phyloP scores from a whole-genome alignment of 305 asterid genomes.

The Fraxinus albicans region DNA sequence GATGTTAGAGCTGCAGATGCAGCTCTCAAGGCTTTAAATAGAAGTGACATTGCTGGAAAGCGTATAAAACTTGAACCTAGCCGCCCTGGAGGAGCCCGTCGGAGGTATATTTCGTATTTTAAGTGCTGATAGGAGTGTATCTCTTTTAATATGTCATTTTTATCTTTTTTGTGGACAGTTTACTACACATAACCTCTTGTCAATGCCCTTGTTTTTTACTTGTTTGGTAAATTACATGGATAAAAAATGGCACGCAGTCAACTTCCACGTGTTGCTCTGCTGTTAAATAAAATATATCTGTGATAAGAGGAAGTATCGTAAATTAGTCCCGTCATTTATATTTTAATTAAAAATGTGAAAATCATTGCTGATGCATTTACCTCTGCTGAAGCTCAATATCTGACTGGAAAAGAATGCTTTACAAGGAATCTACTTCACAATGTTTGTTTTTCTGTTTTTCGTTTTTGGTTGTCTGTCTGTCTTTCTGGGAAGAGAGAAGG shows the following conservation, averaged over 20 bases:
- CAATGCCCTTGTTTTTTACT: neutral
- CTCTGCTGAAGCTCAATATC: neutral
- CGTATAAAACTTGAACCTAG: slow-evolving; percentile 97
- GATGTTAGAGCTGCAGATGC: slow-evolving; percentile 98
- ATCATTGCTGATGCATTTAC: neutral
- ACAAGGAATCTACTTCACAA: neutral
- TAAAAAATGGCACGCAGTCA: neutral
- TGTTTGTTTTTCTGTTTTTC: neutral
- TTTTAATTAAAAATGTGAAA: neutral
- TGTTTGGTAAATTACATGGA: neutral
- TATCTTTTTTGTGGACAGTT: neutral
- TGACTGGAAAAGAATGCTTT: neutral
- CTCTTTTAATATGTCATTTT: slow-evolving; percentile 12
- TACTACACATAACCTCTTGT: neutral
- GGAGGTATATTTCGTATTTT: slow-evolving; percentile 50
- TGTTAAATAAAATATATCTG: neutral
- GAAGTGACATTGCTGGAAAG: slow-evolving; percentile 95
- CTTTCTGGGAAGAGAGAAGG: neutral
- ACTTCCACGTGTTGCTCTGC: neutral
- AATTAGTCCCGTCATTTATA: neutral
- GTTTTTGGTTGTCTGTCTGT: neutral
- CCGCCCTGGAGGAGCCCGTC: slow-evolving; percentile 97
- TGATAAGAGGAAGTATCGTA: neutral
- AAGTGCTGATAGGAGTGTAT: neutral
- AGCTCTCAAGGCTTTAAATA: slow-evolving; percentile 90